Percentiles rank a stretch among this genome's conserved stretches.
Evolutionary conservation across 768 basidiomycete genomes (phyloP).

Genomic region (Lyophyllum atratum): DNA sequence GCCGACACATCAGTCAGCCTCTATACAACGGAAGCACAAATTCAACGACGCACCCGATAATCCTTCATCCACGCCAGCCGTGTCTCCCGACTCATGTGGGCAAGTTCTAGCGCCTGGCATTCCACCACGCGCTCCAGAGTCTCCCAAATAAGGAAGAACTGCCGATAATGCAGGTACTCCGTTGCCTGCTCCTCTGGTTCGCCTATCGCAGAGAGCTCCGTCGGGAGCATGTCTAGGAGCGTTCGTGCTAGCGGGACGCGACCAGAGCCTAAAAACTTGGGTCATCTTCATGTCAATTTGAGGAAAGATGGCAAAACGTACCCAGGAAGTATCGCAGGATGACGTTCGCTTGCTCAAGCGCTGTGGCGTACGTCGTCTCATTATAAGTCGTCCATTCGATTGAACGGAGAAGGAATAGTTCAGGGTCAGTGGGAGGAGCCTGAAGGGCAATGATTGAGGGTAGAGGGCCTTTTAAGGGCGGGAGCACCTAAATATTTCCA

Average conservation of each 20-base stretch:
- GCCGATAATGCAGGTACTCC: slow-evolving; percentile 77
- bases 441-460: slow-evolving; percentile 63
- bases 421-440: slow-evolving; percentile 54
- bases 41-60: slow-evolving; percentile 50
- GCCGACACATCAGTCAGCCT: not conserved
- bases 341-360: slow-evolving; percentile 85
- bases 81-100: slow-evolving; percentile 60
- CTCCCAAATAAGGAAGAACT: slow-evolving; percentile 80
- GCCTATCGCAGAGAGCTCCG: slow-evolving; percentile 59
- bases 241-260: slow-evolving; percentile 67
- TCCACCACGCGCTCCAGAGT: slow-evolving; percentile 62
- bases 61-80: slow-evolving; percentile 62
- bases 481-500: slow-evolving; percentile 48
- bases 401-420: slow-evolving; percentile 73
- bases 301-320: slow-evolving; percentile 32
- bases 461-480: slow-evolving; percentile 53
- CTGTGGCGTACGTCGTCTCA: slow-evolving; percentile 71
- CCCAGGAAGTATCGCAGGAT: slow-evolving; percentile 90
- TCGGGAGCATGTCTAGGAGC: slow-evolving; percentile 61
- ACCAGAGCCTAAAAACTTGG: slow-evolving; percentile 56
- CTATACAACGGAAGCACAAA: not conserved
- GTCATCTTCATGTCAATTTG: not conserved
- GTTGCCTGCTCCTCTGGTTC: slow-evolving; percentile 72
- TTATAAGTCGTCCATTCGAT: slow-evolving; percentile 93
- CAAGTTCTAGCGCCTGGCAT: slow-evolving; percentile 56